Percentiles rank a stretch among this genome's conserved stretches.
These are phyloP conservation scores for Bifiguratus adelaidae DNA, from an alignment of 192 early-diverging fungal species.

Conservation along the genomic window DNA sequence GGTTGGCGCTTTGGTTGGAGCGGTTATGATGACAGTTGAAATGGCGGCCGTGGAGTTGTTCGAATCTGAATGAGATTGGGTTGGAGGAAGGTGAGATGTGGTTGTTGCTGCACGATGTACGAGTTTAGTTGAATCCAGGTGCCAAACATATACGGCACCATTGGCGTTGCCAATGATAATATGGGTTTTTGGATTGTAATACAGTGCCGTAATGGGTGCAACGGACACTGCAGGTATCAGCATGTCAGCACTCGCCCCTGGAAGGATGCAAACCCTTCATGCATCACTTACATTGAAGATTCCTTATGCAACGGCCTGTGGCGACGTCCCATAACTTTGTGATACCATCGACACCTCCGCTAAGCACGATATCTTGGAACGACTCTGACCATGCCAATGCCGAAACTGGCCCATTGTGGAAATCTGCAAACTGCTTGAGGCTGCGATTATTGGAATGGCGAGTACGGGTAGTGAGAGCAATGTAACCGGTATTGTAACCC, in stretches of 20 bases:
- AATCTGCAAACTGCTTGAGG: conserved; percentile 35
- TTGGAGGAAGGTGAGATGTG: too few species aligned
- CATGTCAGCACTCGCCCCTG: not conserved
- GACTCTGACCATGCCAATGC: conserved; percentile 5
- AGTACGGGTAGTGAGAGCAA: conserved; percentile 35
- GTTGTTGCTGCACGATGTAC: too few species aligned
- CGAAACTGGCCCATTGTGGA: conserved; percentile 42
- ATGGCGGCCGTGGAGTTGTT: too few species aligned
- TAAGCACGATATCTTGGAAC: conserved; percentile 19
- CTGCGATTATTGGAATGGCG: conserved; percentile 17
- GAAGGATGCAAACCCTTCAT: not conserved
- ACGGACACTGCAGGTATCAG: not conserved
- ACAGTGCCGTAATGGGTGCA: not conserved
- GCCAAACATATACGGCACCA: conserved; percentile 19
- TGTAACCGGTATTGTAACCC: conserved; percentile 41
- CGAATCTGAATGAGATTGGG: too few species aligned
- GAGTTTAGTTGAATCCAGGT: conserved; percentile 7
- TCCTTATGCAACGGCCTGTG: conserved; percentile 15
- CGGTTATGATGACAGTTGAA: too few species aligned
- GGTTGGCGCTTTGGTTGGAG: too few species aligned
- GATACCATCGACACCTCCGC: conserved; percentile 34
- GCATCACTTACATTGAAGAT: conserved; percentile 8
- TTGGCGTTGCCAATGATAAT: conserved; percentile 20
- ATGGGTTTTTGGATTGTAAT: not conserved
- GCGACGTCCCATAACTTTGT: conserved; percentile 41